A percentile compares a stretch with the other conserved stretches of the same genome.
Evolutionary conservation across 768 basidiomycete genomes (phyloP).

Genomic region (Lentinula guzmanii): DNA sequence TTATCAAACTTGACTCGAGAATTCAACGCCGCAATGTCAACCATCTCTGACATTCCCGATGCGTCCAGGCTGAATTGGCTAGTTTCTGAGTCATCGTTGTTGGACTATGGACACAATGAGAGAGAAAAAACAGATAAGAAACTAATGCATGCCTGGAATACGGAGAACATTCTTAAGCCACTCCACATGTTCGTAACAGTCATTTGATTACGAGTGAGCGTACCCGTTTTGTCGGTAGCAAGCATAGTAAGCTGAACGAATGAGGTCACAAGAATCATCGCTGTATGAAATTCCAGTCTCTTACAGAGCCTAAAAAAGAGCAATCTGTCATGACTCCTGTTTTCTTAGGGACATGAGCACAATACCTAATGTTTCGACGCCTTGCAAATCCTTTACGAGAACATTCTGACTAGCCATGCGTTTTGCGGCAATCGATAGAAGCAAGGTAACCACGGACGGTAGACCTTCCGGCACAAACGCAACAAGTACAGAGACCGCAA

Average conservation of each 20-base stretch:
- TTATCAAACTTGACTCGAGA: conserved; percentile 68
- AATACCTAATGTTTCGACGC: conserved; percentile 63
- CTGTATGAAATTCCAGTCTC: neutral
- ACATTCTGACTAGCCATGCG: conserved; percentile 69
- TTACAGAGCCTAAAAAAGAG: conserved; percentile 14
- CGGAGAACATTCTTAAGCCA: conserved; percentile 53
- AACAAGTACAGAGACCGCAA: conserved; percentile 45
- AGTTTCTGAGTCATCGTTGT: conserved; percentile 58
- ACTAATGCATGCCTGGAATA: conserved; percentile 42
- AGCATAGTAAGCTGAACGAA: conserved; percentile 47
- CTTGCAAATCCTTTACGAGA: conserved; percentile 69
- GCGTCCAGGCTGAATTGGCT: conserved; percentile 42
- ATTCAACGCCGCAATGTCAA: conserved; percentile 60
- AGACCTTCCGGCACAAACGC: conserved; percentile 52
- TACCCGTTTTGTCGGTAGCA: conserved; percentile 71
- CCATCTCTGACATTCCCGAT: conserved; percentile 59
- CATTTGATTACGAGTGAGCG: conserved; percentile 69
- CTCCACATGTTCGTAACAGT: conserved; percentile 69
- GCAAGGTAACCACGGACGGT: conserved; percentile 61
- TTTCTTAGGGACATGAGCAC: conserved; percentile 33
- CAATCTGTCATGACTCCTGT: neutral
- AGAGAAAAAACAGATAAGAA: neutral
- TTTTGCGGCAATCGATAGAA: conserved; percentile 65
- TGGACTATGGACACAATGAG: conserved; percentile 33
- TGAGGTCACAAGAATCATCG: neutral